Percentiles rank a stretch among this genome's conserved stretches.
phyloP scores from a whole-genome alignment of 306 rosid species.

The Oxytropis ochrocephala region DNA sequence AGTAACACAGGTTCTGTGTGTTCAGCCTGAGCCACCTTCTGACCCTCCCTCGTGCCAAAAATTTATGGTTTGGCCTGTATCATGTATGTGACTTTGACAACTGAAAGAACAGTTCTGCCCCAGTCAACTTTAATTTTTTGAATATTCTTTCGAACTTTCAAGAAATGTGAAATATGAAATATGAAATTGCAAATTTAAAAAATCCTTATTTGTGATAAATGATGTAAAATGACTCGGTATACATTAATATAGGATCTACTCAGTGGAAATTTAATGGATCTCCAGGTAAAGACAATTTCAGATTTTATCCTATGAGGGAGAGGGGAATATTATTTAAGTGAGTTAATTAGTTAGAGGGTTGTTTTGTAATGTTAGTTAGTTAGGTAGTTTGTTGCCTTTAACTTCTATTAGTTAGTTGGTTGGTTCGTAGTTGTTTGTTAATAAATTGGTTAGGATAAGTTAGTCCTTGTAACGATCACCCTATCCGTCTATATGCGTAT shows the following conservation, averaged over 20 bases:
- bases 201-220: neutral
- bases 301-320: too few species aligned
- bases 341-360: too few species aligned
- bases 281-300: too few species aligned
- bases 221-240: neutral
- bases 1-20: constrained; percentile 14
- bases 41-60: neutral
- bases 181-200: neutral
- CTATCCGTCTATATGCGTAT: too few species aligned
- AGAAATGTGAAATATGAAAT: constrained; percentile 2
- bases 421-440: too few species aligned
- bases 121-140: neutral
- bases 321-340: too few species aligned
- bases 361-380: too few species aligned
- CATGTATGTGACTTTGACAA: neutral
- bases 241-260: neutral
- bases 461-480: too few species aligned
- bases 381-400: too few species aligned
- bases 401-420: too few species aligned
- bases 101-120: neutral
- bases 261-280: neutral
- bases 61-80: neutral
- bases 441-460: too few species aligned
- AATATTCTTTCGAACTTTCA: constrained; percentile 1
- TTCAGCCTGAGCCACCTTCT: neutral